Evolutionary conservation across 1,284 basidiomycete genomes (phyloP).

Genomic region (Phellopilus nigrolimitatus): DNA sequence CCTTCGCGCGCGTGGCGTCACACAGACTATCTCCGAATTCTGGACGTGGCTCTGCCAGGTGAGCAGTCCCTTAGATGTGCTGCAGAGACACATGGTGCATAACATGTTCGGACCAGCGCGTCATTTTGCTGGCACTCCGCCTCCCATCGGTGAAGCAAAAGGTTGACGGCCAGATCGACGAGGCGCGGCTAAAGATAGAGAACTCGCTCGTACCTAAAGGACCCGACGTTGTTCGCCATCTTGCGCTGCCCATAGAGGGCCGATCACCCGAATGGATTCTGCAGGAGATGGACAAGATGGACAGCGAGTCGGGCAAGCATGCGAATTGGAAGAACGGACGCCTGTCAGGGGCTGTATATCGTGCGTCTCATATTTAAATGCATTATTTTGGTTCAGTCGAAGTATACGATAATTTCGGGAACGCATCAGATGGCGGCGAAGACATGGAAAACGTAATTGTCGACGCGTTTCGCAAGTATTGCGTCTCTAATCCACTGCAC

Average conservation of each 20-base stretch:
- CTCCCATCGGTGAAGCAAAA: slow-evolving; percentile 66
- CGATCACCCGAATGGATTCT: slow-evolving; percentile 74
- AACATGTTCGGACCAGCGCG: slow-evolving; percentile 49
- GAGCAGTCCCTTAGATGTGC: slow-evolving; percentile 4
- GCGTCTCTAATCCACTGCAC: slow-evolving; percentile 87
- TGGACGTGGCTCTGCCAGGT: slow-evolving; percentile 58
- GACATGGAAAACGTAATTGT: slow-evolving; percentile 73
- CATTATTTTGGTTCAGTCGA: slow-evolving; percentile 1
- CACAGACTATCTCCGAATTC: slow-evolving; percentile 45
- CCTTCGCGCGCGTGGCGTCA: slow-evolving; percentile 68
- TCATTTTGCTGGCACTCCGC: slow-evolving; percentile 58
- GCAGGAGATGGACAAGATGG: slow-evolving; percentile 76
- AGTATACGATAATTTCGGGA: slow-evolving; percentile 6
- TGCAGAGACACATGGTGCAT: not conserved
- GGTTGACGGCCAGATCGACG: slow-evolving; percentile 66
- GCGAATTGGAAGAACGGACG: slow-evolving; percentile 71
- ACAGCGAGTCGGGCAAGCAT: slow-evolving; percentile 44
- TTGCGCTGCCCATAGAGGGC: slow-evolving; percentile 65
- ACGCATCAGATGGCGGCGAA: slow-evolving; percentile 68
- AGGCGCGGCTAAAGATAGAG: slow-evolving; percentile 63
- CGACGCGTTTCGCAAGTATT: slow-evolving; percentile 66
- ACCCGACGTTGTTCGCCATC: slow-evolving; percentile 54
- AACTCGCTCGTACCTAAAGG: slow-evolving; percentile 64
- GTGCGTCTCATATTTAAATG: slow-evolving; percentile 40
- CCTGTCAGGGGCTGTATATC: slow-evolving; percentile 86